phyloP scores from a whole-genome alignment of 2,329 filamentous ascomycete genomes.

The Amauroascus niger region DNA sequence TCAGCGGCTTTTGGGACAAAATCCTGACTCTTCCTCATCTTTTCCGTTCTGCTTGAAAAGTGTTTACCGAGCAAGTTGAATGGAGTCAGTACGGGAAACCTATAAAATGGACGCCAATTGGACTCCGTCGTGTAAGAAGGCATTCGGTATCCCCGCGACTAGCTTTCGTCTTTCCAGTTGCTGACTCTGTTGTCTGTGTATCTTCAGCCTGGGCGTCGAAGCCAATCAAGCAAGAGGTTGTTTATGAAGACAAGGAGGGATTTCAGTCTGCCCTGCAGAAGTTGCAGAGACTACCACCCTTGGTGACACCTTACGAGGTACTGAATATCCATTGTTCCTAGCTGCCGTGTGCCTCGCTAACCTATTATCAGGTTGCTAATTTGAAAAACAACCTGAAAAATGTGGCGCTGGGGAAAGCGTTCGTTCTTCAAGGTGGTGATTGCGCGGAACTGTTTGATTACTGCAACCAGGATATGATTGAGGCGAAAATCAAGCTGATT shows the following conservation, averaged over 20 bases:
- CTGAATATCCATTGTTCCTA: not conserved
- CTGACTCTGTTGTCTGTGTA: not conserved
- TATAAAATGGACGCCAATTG: not conserved
- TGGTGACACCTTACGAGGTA: slow-evolving; percentile 41
- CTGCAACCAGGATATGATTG: slow-evolving; percentile 78
- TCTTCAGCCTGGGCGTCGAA: slow-evolving; percentile 36
- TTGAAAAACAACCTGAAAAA: slow-evolving; percentile 71
- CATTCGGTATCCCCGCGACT: slow-evolving; percentile 20
- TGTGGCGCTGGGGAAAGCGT: slow-evolving; percentile 82
- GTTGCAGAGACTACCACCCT: slow-evolving; percentile 37
- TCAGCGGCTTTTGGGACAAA: no score
- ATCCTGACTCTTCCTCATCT: no score
- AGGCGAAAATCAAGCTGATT: slow-evolving; percentile 92
- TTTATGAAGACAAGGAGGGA: slow-evolving; percentile 36
- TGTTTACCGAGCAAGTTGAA: no score
- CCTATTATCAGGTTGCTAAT: slow-evolving; percentile 51
- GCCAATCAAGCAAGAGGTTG: slow-evolving; percentile 40
- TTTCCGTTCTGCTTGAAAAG: no score
- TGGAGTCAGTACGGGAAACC: not conserved
- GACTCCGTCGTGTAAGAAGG: slow-evolving; percentile 23
- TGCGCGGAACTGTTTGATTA: slow-evolving; percentile 97
- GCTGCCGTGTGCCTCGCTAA: slow-evolving; percentile 10
- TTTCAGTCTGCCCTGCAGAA: slow-evolving; percentile 35
- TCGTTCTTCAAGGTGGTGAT: slow-evolving; percentile 90
- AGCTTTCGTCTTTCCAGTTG: not conserved